Conservation (phyloP, 306 rosid genomes). For the Rubus parviflorus region DNA sequence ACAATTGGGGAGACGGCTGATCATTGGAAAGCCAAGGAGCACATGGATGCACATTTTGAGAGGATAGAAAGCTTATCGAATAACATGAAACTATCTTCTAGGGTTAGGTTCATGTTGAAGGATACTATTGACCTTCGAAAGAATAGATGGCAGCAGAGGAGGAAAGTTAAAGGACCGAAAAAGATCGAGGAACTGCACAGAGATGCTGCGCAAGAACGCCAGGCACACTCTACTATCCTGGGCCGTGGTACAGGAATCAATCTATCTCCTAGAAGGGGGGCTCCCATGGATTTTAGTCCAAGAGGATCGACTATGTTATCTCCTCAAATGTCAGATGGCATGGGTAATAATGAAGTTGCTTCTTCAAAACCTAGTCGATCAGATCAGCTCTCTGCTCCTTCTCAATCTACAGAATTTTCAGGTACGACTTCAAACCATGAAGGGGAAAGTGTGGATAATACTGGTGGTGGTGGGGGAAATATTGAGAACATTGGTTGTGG, state of each 20-base stretch:
- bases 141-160: constrained; percentile 91
- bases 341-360: constrained; percentile 32
- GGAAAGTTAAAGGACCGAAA: constrained; percentile 95
- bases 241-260: constrained; percentile 66
- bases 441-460: constrained; percentile 44
- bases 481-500: constrained; percentile 38
- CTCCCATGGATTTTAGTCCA: constrained; percentile 60
- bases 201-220: constrained; percentile 97
- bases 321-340: constrained; percentile 55
- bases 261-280: constrained; percentile 62
- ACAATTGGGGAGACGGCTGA: constrained; percentile 97
- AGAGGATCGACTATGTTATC: constrained; percentile 64
- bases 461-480: constrained; percentile 40
- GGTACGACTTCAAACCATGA: constrained; percentile 40
- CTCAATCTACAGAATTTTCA: constrained; percentile 26
- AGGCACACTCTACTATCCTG: constrained; percentile 71
- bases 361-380: constrained; percentile 27
- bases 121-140: constrained; percentile 85
- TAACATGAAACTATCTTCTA: constrained; percentile 81
- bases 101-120: constrained; percentile 94
- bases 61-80: constrained; percentile 60
- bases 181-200: constrained; percentile 97
- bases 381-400: constrained; percentile 37
- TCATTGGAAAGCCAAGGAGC: constrained; percentile 81
- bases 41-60: constrained; percentile 85